Conservation (phyloP, 192 early-diverging fungal species). For the Funneliformis geosporum region DNA sequence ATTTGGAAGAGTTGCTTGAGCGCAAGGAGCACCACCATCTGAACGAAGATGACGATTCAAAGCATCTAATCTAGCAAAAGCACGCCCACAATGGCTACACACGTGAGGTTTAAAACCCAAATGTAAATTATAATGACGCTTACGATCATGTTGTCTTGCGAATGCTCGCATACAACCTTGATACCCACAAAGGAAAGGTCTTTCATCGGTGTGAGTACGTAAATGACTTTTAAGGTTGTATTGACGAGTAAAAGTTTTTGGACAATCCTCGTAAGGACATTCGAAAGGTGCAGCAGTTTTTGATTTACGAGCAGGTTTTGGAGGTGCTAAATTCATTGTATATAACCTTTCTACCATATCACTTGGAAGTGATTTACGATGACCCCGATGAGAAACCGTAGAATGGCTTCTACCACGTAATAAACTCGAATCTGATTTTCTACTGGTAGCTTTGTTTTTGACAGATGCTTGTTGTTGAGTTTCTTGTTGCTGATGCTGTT, state of each 20-base stretch:
- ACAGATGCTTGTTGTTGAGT: neutral
- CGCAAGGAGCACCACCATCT: slow-evolving; percentile 59
- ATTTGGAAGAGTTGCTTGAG: slow-evolving; percentile 42
- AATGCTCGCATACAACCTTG: slow-evolving; percentile 74
- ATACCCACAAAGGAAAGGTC: slow-evolving; percentile 70
- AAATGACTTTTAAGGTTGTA: slow-evolving; percentile 79
- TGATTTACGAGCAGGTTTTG: slow-evolving; percentile 25
- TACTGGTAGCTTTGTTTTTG: neutral
- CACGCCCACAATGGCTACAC: slow-evolving; percentile 70
- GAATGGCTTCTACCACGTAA: neutral
- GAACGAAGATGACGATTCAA: slow-evolving; percentile 72
- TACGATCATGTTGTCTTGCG: slow-evolving; percentile 91
- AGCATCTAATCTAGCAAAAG: slow-evolving; percentile 82
- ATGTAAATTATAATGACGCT: slow-evolving; percentile 81
- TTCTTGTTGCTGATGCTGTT: neutral
- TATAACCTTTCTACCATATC: slow-evolving; percentile 25
- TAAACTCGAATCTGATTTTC: neutral
- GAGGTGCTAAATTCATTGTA: slow-evolving; percentile 31
- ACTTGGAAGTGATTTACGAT: slow-evolving; percentile 16
- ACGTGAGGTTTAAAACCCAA: slow-evolving; percentile 76
- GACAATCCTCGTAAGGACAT: slow-evolving; percentile 56
- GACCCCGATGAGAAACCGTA: neutral
- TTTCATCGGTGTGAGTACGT: slow-evolving; percentile 71
- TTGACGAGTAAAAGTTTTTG: slow-evolving; percentile 69
- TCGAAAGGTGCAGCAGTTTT: slow-evolving; percentile 25